Base-by-base conservation (phyloP, 2,329 filamentous ascomycete species). In the Aspergillus japonicus region DNA sequence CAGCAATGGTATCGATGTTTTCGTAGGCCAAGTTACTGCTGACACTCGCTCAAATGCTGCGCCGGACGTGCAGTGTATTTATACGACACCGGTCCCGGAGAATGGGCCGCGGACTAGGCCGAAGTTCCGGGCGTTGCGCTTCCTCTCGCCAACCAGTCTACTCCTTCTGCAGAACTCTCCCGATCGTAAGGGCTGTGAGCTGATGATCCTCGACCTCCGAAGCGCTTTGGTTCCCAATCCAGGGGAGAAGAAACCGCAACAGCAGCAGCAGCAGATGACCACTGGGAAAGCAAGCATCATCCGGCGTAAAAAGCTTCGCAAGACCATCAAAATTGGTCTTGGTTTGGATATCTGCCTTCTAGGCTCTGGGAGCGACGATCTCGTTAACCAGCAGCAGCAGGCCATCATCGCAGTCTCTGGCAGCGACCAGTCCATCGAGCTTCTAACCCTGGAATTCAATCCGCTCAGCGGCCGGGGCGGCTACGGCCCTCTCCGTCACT, bases 381-480 rank as follows among this genome's bases (percentile, higher is more conserved):
- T 82, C 1, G 79, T 86, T 54, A 85, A 84, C 55, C 87, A 89
- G 60, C 85, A 88, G 50, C 92, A 88, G 51, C 92, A 97, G 75
- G 89, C 92, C 64, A 85, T 89, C 50, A 83, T 96, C 65, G 93
- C 92, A 6, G 86, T 96, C 14, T 90, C 90, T 2, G 89, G 89
- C 8, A 89, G 90, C 67, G 90, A 96, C 73, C 87, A 87, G 61
- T 92, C 91, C 11, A 88, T 96, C 64, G 86, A 85, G 5, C 78
- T 96, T 29, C 89, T 88, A 74, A 93, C 91, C 0, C 78, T 96
- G 59, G 89, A 96, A 64, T 90, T 91, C 71, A 72, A 78, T 6
- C 69, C 71, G 3, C 75, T 73, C 2, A 71, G 68, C 51, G 19
- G 51, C 47, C 35, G 35, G 24, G 44, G 57, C 31, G 79, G 73